Evolutionary conservation across 805 yeast genomes (phyloP).

Genomic region (baker's yeast (Saccharomyces cerevisiae)): DNA sequence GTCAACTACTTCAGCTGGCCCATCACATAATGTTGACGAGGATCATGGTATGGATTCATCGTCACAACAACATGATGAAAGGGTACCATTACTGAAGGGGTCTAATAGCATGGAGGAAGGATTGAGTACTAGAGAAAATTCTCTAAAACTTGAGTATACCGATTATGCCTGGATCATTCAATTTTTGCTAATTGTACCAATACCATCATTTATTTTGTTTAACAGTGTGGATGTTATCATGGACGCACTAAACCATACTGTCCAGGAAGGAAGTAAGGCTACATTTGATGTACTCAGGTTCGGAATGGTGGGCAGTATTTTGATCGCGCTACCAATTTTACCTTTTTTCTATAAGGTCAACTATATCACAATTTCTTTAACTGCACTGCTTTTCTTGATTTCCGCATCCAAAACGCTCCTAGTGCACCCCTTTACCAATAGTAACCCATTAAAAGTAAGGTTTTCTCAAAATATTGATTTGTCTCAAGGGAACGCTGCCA

Average conservation of each 20-base stretch:
- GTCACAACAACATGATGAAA: constrained; percentile 17
- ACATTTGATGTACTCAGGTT: constrained; percentile 30
- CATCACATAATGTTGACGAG: neutral
- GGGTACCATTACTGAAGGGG: constrained; percentile 27
- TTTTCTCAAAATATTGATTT: constrained; percentile 57
- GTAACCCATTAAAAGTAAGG: constrained; percentile 58
- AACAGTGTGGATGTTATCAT: constrained; percentile 45
- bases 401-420: constrained; percentile 29
- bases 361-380: constrained; percentile 36
- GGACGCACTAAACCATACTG: constrained; percentile 61
- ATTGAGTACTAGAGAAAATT: neutral
- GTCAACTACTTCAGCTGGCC: neutral
- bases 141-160: neutral
- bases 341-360: constrained; percentile 68
- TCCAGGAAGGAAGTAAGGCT: constrained; percentile 52
- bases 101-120: constrained; percentile 3
- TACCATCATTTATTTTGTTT: constrained; percentile 47
- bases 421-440: constrained; percentile 48
- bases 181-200: constrained; percentile 58
- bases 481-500: constrained; percentile 26
- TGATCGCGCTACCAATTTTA: constrained; percentile 43
- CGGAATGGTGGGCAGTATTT: constrained; percentile 26
- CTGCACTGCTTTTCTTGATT: constrained; percentile 34
- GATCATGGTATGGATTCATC: neutral
- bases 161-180: constrained; percentile 80